Conservation (phyloP, 2,329 filamentous ascomycete species). For the Aureobasidium sp. region DNA sequence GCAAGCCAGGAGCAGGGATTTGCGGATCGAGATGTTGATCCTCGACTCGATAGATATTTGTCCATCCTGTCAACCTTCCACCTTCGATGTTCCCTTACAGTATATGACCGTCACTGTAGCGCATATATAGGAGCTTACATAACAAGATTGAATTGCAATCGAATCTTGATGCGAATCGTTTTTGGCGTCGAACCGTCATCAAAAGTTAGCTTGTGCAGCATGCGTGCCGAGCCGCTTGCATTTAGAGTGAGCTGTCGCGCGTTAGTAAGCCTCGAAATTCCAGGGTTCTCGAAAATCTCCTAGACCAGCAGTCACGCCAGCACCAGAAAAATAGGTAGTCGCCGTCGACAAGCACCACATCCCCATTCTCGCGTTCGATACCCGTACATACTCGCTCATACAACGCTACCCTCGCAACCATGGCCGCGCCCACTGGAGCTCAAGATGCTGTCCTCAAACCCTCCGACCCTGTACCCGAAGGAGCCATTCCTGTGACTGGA, state of each 20-base stretch:
- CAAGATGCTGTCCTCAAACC: constrained; percentile 77
- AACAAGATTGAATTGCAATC: not conserved
- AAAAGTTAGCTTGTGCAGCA: not conserved
- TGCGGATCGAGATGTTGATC: constrained; percentile 7
- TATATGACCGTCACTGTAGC: not conserved
- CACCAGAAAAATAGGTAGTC: not conserved
- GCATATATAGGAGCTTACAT: not conserved
- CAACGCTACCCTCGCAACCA: not conserved
- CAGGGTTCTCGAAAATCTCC: constrained; percentile 12
- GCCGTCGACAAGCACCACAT: not conserved
- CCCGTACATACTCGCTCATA: too few species aligned
- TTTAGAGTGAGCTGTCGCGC: constrained; percentile 12
- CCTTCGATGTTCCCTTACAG: too few species aligned
- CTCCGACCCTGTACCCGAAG: constrained; percentile 72
- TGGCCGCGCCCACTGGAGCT: constrained; percentile 35
- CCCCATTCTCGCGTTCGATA: not conserved
- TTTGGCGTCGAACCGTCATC: not conserved
- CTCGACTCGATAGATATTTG: not conserved
- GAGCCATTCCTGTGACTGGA: constrained; percentile 74
- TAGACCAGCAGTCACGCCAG: not conserved
- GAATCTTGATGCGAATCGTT: not conserved
- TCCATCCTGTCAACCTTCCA: too few species aligned
- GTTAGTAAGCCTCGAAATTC: constrained; percentile 10
- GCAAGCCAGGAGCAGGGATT: constrained; percentile 9
- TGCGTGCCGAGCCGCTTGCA: constrained; percentile 11